phyloP scores from a whole-genome alignment of 768 basidiomycete genomes.

The Pisolithus microcarpus region DNA sequence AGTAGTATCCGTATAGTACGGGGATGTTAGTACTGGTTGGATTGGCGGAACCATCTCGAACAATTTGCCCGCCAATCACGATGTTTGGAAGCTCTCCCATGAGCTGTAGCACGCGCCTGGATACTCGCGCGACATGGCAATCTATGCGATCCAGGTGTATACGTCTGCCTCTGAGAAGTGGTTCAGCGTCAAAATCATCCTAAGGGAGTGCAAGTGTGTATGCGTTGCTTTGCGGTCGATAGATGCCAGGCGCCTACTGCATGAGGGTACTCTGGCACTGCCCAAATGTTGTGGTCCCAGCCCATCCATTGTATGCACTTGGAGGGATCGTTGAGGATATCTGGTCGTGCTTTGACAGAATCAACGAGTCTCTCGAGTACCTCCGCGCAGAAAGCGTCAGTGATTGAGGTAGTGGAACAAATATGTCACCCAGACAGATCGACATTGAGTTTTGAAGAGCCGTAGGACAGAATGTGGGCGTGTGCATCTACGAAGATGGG shows the following conservation, averaged over 20 bases:
- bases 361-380: slow-evolving; percentile 52
- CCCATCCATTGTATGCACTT: slow-evolving; percentile 82
- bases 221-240: neutral
- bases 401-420: neutral
- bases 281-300: slow-evolving; percentile 90
- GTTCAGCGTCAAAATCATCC: slow-evolving; percentile 69
- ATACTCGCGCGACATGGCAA: slow-evolving; percentile 84
- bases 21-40: slow-evolving; percentile 51
- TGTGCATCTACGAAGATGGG: slow-evolving; percentile 53
- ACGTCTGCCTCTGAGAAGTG: slow-evolving; percentile 56
- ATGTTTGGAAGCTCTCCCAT: slow-evolving; percentile 53
- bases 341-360: slow-evolving; percentile 53
- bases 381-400: slow-evolving; percentile 33
- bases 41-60: slow-evolving; percentile 51
- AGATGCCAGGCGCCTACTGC: slow-evolving; percentile 40
- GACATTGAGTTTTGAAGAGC: slow-evolving; percentile 55
- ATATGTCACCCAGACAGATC: slow-evolving; percentile 53
- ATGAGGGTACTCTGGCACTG: slow-evolving; percentile 55
- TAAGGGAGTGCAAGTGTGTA: slow-evolving; percentile 21
- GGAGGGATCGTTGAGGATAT: slow-evolving; percentile 42
- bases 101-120: slow-evolving; percentile 57
- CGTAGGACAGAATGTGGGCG: slow-evolving; percentile 71
- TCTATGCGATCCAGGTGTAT: slow-evolving; percentile 80
- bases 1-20: neutral
- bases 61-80: slow-evolving; percentile 70